Conservation (phyloP, 805 yeast genomes). For the Metahyphopichia silvanorum region DNA sequence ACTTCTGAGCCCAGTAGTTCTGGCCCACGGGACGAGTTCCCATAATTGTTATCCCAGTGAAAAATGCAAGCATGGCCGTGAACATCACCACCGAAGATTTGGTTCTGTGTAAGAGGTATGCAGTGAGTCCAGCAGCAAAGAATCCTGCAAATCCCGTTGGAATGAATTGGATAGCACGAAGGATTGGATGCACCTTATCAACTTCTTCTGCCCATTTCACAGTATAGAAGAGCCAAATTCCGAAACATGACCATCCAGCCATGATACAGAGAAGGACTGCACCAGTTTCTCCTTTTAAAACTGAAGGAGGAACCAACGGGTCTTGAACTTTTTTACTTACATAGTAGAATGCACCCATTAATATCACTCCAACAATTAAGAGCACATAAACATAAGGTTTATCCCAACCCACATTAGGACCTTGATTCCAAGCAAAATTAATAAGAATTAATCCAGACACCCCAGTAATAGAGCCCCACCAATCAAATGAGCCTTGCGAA, state of each 20-base stretch:
- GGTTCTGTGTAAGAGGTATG: conserved; percentile 40
- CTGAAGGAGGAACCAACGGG: conserved; percentile 55
- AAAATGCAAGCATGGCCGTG: conserved; percentile 51
- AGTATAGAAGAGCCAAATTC: conserved; percentile 62
- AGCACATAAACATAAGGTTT: conserved; percentile 56
- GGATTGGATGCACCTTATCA: conserved; percentile 37
- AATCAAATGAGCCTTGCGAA: conserved; percentile 19
- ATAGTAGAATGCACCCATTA: conserved; percentile 40
- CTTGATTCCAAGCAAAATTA: conserved; percentile 75
- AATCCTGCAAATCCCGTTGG: conserved; percentile 47
- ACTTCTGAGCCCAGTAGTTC: conserved; percentile 55
- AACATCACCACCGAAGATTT: conserved; percentile 50
- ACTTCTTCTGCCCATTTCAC: conserved; percentile 47
- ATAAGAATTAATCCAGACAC: conserved; percentile 59
- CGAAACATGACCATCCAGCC: conserved; percentile 77
- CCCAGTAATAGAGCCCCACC: conserved; percentile 44
- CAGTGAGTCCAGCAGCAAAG: conserved; percentile 51
- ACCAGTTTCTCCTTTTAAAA: conserved; percentile 42
- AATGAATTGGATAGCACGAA: conserved; percentile 19
- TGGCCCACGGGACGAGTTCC: conserved; percentile 58
- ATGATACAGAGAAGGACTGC: conserved; percentile 51
- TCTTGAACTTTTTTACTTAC: conserved; percentile 44
- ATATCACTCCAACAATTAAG: conserved; percentile 50
- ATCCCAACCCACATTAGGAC: conserved; percentile 71
- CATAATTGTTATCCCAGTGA: conserved; percentile 46